A percentile compares a stretch with the other conserved stretches of the same genome.
Conservation (phyloP, 345 rosid species). For the Corchorus olitorius region DNA sequence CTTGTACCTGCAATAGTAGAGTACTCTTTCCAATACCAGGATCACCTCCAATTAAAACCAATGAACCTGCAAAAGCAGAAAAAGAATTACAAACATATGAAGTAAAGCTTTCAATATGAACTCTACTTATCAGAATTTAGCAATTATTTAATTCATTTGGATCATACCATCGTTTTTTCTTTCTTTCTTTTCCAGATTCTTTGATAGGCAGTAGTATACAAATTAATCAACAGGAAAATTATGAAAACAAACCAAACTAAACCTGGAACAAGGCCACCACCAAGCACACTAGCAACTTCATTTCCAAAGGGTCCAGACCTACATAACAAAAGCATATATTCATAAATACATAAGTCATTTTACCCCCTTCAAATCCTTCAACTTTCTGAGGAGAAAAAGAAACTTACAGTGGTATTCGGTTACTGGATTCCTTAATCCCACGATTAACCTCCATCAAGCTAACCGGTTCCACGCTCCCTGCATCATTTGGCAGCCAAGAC, state of each 20-base stretch:
- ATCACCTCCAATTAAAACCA: constrained; percentile 91
- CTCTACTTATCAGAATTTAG: neutral
- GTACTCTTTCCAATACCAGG: constrained; percentile 99
- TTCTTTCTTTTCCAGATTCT: constrained; percentile 23
- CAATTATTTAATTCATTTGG: neutral
- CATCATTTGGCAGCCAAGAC: constrained; percentile 68
- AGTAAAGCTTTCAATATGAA: neutral
- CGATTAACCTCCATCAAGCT: constrained; percentile 59
- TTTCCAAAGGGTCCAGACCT: constrained; percentile 79
- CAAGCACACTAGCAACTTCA: constrained; percentile 91
- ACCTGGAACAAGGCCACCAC: constrained; percentile 99
- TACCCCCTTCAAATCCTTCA: neutral
- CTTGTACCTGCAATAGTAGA: constrained; percentile 73
- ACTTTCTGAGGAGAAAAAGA: neutral
- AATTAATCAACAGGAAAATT: constrained; percentile 14
- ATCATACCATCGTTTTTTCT: constrained; percentile 24
- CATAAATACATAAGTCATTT: neutral
- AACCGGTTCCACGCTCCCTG: constrained; percentile 46
- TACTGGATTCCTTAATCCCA: constrained; percentile 56
- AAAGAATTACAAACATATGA: neutral
- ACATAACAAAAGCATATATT: constrained; percentile 21
- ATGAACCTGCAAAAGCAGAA: constrained; percentile 55
- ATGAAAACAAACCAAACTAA: constrained; percentile 28
- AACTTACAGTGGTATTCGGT: constrained; percentile 77
- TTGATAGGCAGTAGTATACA: neutral